These are phyloP conservation scores for Globisporangium spinosum DNA, from an alignment of 352 stramenopile species.

Conservation along the genomic window DNA sequence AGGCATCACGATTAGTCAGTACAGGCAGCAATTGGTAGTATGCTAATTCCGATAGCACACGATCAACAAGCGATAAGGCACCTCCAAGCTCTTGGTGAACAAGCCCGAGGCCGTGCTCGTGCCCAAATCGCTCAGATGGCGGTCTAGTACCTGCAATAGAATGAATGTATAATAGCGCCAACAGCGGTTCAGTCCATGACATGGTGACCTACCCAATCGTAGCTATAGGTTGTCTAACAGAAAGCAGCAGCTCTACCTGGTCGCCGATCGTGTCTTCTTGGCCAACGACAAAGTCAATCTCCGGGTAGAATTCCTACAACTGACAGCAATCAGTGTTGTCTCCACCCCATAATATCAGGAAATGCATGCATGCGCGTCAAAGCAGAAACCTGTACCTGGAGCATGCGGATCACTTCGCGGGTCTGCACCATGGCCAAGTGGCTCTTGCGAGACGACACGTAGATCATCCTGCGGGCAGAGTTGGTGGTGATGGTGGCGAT, in stretches of 20 bases:
- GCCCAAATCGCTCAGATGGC: conserved; percentile 73
- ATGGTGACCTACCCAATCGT: no score
- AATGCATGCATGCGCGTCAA: no score
- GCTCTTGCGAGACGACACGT: conserved; percentile 85
- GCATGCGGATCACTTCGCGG: conserved; percentile 77
- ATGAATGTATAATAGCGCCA: background rate
- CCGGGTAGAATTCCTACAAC: conserved; percentile 46
- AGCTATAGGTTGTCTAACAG: background rate
- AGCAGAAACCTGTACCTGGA: conserved; percentile 28
- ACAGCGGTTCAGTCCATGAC: background rate
- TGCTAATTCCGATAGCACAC: no score
- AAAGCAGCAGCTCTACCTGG: conserved; percentile 26
- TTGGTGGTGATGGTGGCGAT: no score
- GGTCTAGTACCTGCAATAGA: conserved; percentile 43
- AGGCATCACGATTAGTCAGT: no score
- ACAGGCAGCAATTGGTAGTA: no score
- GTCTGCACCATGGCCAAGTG: conserved; percentile 88
- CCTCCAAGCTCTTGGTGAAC: conserved; percentile 90
- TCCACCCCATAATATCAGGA: background rate
- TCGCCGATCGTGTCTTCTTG: conserved; percentile 83
- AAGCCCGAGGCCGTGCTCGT: conserved; percentile 63
- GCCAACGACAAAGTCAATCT: conserved; percentile 70
- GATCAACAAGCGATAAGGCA: conserved; percentile 6
- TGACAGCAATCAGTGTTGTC: background rate
- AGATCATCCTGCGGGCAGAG: conserved; percentile 48